Evolutionary conservation across 2,329 filamentous ascomycete genomes (phyloP).

Genomic region (Coleophoma cylindrospora): DNA sequence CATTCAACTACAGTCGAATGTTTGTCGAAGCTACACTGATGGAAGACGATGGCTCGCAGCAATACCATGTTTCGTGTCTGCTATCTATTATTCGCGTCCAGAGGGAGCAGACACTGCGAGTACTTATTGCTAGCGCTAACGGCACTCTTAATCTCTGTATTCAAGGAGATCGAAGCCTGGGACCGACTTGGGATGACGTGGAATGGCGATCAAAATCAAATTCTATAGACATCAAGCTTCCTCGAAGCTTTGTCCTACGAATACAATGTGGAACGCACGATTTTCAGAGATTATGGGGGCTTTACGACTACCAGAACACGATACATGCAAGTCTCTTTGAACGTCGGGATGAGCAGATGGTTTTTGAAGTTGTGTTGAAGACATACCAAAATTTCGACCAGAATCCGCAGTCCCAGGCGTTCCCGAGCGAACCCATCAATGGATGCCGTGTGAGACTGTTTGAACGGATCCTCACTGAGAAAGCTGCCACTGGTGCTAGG

Average conservation of each 20-base stretch:
- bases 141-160: slow-evolving; percentile 72
- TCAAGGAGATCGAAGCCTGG: slow-evolving; percentile 60
- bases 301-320: slow-evolving; percentile 79
- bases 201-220: slow-evolving; percentile 68
- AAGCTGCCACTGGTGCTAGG: slow-evolving; percentile 67
- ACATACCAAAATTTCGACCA: slow-evolving; percentile 80
- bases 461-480: slow-evolving; percentile 63
- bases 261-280: slow-evolving; percentile 71
- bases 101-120: slow-evolving; percentile 63
- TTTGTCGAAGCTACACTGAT: slow-evolving; percentile 70
- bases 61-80: slow-evolving; percentile 66
- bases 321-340: slow-evolving; percentile 68
- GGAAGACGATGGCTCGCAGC: slow-evolving; percentile 65
- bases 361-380: slow-evolving; percentile 65
- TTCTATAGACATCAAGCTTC: slow-evolving; percentile 64
- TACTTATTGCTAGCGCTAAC: slow-evolving; percentile 75
- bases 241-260: slow-evolving; percentile 69
- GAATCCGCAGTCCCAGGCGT: slow-evolving; percentile 61
- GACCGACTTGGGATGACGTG: slow-evolving; percentile 76
- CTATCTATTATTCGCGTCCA: slow-evolving; percentile 70
- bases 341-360: slow-evolving; percentile 61
- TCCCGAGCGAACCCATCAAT: slow-evolving; percentile 69
- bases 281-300: slow-evolving; percentile 73
- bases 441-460: slow-evolving; percentile 72
- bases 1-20: slow-evolving; percentile 77